Evolutionary conservation across 371 early-diverging fungal genomes (phyloP).

Genomic region (Coemansia sp.): DNA sequence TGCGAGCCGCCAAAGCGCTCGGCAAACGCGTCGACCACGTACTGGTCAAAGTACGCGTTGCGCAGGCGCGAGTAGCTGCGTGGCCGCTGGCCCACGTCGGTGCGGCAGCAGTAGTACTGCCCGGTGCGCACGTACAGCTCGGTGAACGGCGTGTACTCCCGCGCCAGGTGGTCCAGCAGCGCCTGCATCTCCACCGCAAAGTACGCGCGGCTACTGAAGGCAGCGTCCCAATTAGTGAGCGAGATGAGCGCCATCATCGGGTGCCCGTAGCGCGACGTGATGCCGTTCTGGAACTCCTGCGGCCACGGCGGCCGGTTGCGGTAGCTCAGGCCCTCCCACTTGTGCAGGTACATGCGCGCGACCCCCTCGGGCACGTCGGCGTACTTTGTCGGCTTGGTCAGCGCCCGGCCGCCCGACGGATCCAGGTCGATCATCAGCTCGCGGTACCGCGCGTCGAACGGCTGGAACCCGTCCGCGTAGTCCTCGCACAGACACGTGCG

Average conservation of each 20-base stretch:
- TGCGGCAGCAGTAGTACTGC: slow-evolving; percentile 59
- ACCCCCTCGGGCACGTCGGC: background rate
- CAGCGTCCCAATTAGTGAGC: slow-evolving; percentile 59
- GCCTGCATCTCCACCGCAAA: slow-evolving; percentile 42
- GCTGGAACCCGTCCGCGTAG: slow-evolving; percentile 36
- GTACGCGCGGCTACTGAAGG: slow-evolving; percentile 49
- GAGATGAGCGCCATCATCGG: slow-evolving; percentile 51
- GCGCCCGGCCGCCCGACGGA: slow-evolving; percentile 22
- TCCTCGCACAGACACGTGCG: slow-evolving; percentile 59
- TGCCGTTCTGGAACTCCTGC: slow-evolving; percentile 25
- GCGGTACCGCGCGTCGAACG: slow-evolving; percentile 49
- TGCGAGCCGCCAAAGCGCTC: slow-evolving; percentile 39
- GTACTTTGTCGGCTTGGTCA: background rate
- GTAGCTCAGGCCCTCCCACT: slow-evolving; percentile 59
- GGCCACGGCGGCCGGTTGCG: slow-evolving; percentile 52
- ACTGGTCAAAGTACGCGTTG: slow-evolving; percentile 50
- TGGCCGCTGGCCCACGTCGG: slow-evolving; percentile 39
- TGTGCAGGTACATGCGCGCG: slow-evolving; percentile 43
- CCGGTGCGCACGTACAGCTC: slow-evolving; percentile 56
- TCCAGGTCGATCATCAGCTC: slow-evolving; percentile 32
- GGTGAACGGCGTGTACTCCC: slow-evolving; percentile 41
- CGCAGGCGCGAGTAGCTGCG: slow-evolving; percentile 52
- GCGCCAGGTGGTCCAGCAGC: slow-evolving; percentile 40
- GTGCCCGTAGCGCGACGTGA: slow-evolving; percentile 9
- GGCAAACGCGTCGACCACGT: slow-evolving; percentile 35